Percentiles rank a stretch among this genome's conserved stretches.
Evolutionary conservation across 352 stramenopile species (phyloP).

Genomic region (Peronospora belbahrii): DNA sequence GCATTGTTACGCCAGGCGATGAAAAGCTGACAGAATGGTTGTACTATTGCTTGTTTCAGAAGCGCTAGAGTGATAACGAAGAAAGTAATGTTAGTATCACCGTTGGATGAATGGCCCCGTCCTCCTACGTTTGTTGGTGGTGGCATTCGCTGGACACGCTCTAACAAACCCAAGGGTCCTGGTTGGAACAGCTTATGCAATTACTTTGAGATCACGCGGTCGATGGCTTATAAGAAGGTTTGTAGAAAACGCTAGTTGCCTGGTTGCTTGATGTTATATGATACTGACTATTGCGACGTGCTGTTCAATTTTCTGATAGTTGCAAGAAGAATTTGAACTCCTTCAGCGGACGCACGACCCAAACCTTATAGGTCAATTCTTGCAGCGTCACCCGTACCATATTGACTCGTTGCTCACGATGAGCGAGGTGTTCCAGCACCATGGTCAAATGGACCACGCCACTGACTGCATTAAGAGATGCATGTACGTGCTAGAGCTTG

Average conservation of each 20-base stretch:
- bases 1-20: neutral
- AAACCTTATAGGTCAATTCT: constrained; percentile 72
- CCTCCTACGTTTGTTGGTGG: constrained; percentile 80
- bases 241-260: neutral
- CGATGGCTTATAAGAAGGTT: constrained; percentile 86
- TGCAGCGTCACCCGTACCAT: constrained; percentile 80
- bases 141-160: constrained; percentile 78
- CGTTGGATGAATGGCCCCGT: constrained; percentile 77
- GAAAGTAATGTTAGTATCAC: constrained; percentile 69
- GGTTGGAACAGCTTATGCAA: constrained; percentile 63
- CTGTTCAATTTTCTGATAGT: constrained; percentile 19
- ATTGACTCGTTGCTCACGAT: constrained; percentile 81
- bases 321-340: constrained; percentile 76
- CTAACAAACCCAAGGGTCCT: constrained; percentile 59
- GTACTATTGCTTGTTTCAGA: no score
- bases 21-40: neutral
- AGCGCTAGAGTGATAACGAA: constrained; percentile 56
- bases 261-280: neutral
- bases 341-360: constrained; percentile 79
- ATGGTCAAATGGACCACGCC: constrained; percentile 82
- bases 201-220: constrained; percentile 84
- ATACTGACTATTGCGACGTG: neutral
- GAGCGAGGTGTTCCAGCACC: constrained; percentile 83
- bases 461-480: constrained; percentile 81
- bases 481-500: constrained; percentile 76